These are phyloP conservation scores for Diaporthe caulivora DNA, from an alignment of 2,329 filamentous ascomycete genomes.

Conservation along the genomic window DNA sequence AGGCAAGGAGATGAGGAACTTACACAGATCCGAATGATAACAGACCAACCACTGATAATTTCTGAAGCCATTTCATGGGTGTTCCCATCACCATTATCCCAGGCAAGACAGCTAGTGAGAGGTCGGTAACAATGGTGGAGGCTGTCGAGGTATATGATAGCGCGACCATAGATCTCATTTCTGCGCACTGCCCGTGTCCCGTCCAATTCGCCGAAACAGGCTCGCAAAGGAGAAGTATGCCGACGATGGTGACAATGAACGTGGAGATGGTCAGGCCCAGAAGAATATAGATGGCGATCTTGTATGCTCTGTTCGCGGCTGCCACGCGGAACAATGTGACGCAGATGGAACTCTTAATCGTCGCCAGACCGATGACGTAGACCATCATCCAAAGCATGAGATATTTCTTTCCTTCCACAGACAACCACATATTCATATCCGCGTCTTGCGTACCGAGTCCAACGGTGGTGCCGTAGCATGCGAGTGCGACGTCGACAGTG, in stretches of 20 bases:
- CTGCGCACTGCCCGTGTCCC: slow-evolving; percentile 39
- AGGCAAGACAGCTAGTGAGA: slow-evolving; percentile 48
- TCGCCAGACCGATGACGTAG: slow-evolving; percentile 40
- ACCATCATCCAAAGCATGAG: slow-evolving; percentile 44
- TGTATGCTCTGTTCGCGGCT: slow-evolving; percentile 12
- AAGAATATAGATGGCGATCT: slow-evolving; percentile 33
- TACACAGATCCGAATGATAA: slow-evolving; percentile 46
- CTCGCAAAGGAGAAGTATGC: slow-evolving; percentile 40
- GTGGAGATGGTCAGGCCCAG: slow-evolving; percentile 33
- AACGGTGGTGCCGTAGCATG: slow-evolving; percentile 39
- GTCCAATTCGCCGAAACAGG: slow-evolving; percentile 42
- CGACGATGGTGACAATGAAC: slow-evolving; percentile 41
- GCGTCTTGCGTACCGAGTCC: slow-evolving; percentile 42
- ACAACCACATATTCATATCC: slow-evolving; percentile 38
- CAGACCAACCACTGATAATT: slow-evolving; percentile 43
- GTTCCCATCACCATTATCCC: slow-evolving; percentile 49
- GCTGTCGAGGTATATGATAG: slow-evolving; percentile 48
- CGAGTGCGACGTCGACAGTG: slow-evolving; percentile 40
- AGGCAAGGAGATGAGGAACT: slow-evolving; percentile 20
- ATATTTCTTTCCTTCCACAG: slow-evolving; percentile 40
- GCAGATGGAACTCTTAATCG: slow-evolving; percentile 44
- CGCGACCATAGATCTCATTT: slow-evolving; percentile 42
- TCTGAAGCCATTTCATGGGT: slow-evolving; percentile 46
- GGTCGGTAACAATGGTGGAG: slow-evolving; percentile 49
- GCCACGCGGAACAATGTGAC: slow-evolving; percentile 41